Evolutionary conservation across 1,284 basidiomycete genomes (phyloP).

Genomic region (Cystobasidiaceae sp.): DNA sequence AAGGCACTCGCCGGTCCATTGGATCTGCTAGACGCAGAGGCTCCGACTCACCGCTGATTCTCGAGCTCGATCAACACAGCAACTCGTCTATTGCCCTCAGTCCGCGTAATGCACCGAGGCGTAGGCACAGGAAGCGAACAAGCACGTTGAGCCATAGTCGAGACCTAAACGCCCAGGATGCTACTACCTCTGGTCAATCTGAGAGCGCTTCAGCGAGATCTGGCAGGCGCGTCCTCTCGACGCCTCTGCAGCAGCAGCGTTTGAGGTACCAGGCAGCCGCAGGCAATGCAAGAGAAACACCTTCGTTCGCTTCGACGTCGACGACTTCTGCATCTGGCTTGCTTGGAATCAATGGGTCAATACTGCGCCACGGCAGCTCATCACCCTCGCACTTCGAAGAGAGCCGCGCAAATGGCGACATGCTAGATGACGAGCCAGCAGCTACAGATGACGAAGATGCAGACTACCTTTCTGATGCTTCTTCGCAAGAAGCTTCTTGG

Average conservation of each 20-base stretch:
- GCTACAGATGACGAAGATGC: neutral
- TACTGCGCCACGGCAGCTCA: neutral
- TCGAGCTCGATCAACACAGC: slow-evolving; percentile 30
- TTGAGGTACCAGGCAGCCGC: neutral
- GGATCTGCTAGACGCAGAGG: neutral
- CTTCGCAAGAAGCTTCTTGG: slow-evolving; percentile 50
- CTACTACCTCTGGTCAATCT: neutral
- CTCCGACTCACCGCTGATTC: slow-evolving; percentile 1
- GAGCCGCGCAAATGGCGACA: neutral
- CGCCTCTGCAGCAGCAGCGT: neutral
- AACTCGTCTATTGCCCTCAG: slow-evolving; percentile 19
- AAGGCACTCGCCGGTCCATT: neutral
- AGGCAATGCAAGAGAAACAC: neutral
- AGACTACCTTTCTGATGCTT: slow-evolving; percentile 11
- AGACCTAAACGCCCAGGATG: too few relatives aligned
- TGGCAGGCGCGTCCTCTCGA: neutral
- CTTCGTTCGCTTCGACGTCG: neutral
- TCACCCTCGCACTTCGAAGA: neutral
- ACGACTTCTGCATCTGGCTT: slow-evolving; percentile 1
- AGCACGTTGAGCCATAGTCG: neutral
- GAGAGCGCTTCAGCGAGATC: neutral
- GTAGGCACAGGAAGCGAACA: neutral
- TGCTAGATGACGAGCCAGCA: neutral
- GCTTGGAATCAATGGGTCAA: neutral
- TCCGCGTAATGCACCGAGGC: slow-evolving; percentile 12